Evolutionary conservation across 805 yeast genomes (phyloP).

Genomic region (Schwanniomyces pseudopolymorphus): DNA sequence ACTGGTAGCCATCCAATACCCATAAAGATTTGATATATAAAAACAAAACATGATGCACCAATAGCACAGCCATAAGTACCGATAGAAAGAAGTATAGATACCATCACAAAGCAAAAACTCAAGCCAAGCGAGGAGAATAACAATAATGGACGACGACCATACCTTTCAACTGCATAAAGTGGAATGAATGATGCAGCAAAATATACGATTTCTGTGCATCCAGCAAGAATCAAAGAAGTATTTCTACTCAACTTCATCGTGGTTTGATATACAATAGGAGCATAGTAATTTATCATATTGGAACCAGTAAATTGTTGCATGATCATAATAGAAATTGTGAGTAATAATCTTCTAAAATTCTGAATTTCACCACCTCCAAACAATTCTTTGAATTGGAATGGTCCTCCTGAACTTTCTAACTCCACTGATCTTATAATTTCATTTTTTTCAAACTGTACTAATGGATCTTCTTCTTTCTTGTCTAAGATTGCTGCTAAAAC

Average conservation of each 20-base stretch:
- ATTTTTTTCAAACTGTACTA: constrained; percentile 23
- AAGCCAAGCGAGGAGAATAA: constrained; percentile 13
- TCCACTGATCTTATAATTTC: constrained; percentile 15
- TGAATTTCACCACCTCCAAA: constrained; percentile 31
- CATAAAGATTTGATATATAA: constrained; percentile 19
- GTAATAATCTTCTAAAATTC: constrained; percentile 28
- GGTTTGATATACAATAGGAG: constrained; percentile 21
- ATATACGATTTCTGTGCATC: constrained; percentile 30
- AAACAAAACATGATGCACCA: constrained; percentile 27
- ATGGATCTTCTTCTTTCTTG: constrained; percentile 23
- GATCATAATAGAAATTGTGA: constrained; percentile 15
- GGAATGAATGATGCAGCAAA: constrained; percentile 25
- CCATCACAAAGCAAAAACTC: constrained; percentile 20
- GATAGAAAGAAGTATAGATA: constrained; percentile 6
- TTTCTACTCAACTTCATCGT: constrained; percentile 19
- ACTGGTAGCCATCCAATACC: constrained; percentile 29
- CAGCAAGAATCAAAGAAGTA: constrained; percentile 21
- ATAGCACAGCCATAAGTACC: constrained; percentile 8
- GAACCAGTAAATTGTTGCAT: constrained; percentile 24
- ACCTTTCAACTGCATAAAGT: constrained; percentile 25
- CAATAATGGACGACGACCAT: constrained; percentile 25
- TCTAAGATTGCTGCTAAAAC: constrained; percentile 31
- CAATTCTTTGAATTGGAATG: constrained; percentile 17
- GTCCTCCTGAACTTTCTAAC: constrained; percentile 7
- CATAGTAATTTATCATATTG: constrained; percentile 24